Evolutionary conservation across 768 basidiomycete genomes (phyloP).

Genomic region (Scleroderma bovista): DNA sequence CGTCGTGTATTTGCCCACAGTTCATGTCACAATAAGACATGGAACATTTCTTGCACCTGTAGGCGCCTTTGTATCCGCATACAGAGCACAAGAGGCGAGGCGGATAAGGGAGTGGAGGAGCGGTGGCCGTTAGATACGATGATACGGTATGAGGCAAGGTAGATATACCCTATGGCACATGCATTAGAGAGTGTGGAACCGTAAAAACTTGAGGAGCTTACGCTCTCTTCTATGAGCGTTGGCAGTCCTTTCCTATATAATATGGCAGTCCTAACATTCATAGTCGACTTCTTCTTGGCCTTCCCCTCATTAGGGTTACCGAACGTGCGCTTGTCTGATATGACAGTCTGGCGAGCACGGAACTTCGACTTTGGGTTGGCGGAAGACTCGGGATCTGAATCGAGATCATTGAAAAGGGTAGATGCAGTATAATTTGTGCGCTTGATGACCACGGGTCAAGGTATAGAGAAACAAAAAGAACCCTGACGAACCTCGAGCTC

Average conservation of each 20-base stretch:
- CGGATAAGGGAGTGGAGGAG: conserved; percentile 56
- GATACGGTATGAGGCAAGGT: conserved; percentile 47
- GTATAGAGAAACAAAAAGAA: not conserved
- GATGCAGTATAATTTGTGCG: conserved; percentile 71
- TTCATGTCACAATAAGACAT: conserved; percentile 71
- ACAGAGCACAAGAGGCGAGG: conserved; percentile 76
- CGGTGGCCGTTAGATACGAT: conserved; percentile 66
- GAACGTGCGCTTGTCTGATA: conserved; percentile 68
- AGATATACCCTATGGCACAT: conserved; percentile 47
- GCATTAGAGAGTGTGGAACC: not conserved
- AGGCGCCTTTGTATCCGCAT: conserved; percentile 79
- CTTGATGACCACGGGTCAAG: conserved; percentile 32
- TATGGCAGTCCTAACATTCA: conserved; percentile 74
- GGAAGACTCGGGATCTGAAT: conserved; percentile 22
- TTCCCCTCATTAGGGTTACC: conserved; percentile 4
- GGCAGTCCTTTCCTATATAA: conserved; percentile 78
- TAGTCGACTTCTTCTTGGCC: conserved; percentile 72
- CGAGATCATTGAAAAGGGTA: conserved; percentile 25
- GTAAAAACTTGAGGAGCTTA: conserved; percentile 32
- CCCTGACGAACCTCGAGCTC: conserved; percentile 65
- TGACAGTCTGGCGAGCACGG: conserved; percentile 63
- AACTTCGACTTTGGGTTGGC: conserved; percentile 41
- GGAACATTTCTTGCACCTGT: conserved; percentile 73
- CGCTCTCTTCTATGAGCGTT: conserved; percentile 74
- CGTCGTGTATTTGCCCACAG: conserved; percentile 69